Conservation (phyloP, 768 basidiomycete genomes). For the Boletus fagicola region DNA sequence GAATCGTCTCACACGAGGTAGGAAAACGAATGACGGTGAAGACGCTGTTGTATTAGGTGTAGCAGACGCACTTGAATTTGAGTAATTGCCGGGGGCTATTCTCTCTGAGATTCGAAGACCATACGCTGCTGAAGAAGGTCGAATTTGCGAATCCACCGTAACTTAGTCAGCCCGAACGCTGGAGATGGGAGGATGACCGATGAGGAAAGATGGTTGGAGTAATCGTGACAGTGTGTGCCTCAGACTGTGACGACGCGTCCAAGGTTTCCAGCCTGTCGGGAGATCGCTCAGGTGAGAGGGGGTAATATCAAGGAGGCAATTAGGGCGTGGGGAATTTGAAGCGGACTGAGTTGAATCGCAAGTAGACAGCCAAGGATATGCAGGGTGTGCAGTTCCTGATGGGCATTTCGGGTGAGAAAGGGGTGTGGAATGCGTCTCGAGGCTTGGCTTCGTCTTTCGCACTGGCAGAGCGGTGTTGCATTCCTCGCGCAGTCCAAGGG, state of each 20-base stretch:
- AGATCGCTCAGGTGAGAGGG: neutral
- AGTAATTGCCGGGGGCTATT: slow-evolving; percentile 1
- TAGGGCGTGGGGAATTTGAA: neutral
- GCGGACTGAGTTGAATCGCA: neutral
- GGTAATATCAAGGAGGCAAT: neutral
- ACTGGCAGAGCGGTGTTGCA: neutral
- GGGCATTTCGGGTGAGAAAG: neutral
- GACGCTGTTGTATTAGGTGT: neutral
- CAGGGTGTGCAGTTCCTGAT: too few relatives aligned
- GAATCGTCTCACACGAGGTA: neutral
- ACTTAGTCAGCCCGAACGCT: neutral
- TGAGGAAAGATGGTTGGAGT: neutral
- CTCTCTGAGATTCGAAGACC: neutral
- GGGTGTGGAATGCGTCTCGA: too few relatives aligned
- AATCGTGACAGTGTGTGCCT: neutral
- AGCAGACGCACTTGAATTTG: neutral
- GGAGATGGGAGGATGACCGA: neutral
- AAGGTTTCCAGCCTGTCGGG: neutral
- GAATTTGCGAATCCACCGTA: neutral
- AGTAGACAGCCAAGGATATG: neutral
- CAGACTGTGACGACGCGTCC: too few relatives aligned
- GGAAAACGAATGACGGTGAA: neutral
- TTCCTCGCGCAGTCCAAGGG: neutral
- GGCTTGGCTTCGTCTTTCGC: neutral
- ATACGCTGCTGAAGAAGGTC: neutral